These are phyloP conservation scores for Citrullus mucosospermus DNA, from an alignment of 306 rosid species.

Conservation along the genomic window DNA sequence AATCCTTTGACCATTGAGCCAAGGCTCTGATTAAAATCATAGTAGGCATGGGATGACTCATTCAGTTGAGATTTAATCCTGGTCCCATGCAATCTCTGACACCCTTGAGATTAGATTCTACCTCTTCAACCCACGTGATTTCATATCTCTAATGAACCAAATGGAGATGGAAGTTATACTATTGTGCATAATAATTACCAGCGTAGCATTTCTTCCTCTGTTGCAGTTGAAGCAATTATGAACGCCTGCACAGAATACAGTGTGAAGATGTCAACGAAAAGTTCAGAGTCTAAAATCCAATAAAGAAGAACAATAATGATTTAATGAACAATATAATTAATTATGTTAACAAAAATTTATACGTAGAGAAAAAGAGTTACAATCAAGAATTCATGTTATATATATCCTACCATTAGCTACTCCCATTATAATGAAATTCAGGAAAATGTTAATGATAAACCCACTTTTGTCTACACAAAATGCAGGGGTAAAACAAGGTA, in stretches of 20 bases:
- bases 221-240: constrained; percentile 94
- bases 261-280: not conserved
- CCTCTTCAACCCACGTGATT: not conserved
- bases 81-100: not conserved
- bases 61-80: not conserved
- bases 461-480: not conserved
- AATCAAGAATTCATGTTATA: not conserved
- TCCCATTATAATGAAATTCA: not conserved
- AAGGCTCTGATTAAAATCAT: not conserved
- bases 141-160: not conserved
- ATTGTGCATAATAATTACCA: constrained; percentile 33
- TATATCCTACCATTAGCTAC: not conserved
- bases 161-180: not conserved
- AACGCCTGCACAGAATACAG: constrained; percentile 42
- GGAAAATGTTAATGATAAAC: not conserved
- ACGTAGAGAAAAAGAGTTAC: not conserved
- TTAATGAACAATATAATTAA: not conserved
- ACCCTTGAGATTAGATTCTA: not conserved
- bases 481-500: not conserved
- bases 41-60: not conserved
- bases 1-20: not conserved
- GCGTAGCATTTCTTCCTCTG: constrained; percentile 89
- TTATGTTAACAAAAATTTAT: not conserved
- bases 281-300: not conserved
- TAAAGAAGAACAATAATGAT: not conserved